Evolutionary conservation across 2,329 filamentous ascomycete species (phyloP).

Genomic region (Nigrograna mackinnonii): DNA sequence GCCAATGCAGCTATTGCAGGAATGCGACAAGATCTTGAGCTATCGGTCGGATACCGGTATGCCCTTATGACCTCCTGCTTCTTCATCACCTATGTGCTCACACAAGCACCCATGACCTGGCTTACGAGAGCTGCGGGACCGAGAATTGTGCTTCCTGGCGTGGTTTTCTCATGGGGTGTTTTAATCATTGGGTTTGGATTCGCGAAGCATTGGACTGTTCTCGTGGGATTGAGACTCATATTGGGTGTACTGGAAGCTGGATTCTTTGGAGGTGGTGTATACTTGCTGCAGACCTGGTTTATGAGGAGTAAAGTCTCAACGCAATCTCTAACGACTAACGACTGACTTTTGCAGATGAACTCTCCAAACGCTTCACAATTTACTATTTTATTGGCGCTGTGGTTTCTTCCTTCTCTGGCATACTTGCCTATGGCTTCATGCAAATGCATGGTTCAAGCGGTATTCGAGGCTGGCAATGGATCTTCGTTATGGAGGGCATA

Average conservation of each 20-base stretch:
- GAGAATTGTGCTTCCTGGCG: conserved; percentile 18
- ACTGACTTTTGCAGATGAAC: background rate
- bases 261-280: conserved; percentile 1
- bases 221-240: conserved; percentile 15
- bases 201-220: conserved; percentile 24
- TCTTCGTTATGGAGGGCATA: conserved; percentile 62
- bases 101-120: conserved; percentile 26
- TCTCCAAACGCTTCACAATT: conserved; percentile 44
- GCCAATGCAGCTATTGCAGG: conserved; percentile 16
- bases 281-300: conserved; percentile 5
- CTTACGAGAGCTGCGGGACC: conserved; percentile 25
- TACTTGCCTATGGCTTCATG: conserved; percentile 48
- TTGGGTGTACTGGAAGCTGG: conserved; percentile 9
- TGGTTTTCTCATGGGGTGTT: conserved; percentile 24
- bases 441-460: background rate
- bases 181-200: conserved; percentile 28
- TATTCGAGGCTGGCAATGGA: conserved; percentile 22
- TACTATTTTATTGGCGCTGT: conserved; percentile 54
- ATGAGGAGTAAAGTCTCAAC: conserved; percentile 25
- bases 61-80: conserved; percentile 7
- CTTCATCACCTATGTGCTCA: conserved; percentile 28
- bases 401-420: conserved; percentile 56
- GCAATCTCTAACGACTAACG: background rate
- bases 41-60: background rate
- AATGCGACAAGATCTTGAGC: background rate